These are phyloP conservation scores for Aspergillus cavernicola DNA, from an alignment of 495 filamentous ascomycete genomes.

Conservation along the genomic window DNA sequence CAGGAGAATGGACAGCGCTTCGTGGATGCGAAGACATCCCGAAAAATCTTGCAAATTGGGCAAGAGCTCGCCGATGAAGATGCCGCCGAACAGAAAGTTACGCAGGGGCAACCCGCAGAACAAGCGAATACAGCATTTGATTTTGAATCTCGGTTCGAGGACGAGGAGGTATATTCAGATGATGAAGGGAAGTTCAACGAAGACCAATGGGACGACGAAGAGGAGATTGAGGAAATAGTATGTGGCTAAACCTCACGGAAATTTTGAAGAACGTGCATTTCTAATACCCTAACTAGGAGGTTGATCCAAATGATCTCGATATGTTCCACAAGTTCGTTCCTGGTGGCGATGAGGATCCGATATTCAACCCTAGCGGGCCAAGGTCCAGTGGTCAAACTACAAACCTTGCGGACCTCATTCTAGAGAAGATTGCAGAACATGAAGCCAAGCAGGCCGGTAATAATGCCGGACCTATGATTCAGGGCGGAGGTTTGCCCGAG, in stretches of 20 bases:
- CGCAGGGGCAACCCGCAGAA: slow-evolving; percentile 20
- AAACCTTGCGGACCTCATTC: slow-evolving; percentile 85
- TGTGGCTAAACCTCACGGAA: slow-evolving; percentile 12
- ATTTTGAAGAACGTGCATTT: background rate
- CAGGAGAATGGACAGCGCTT: slow-evolving; percentile 63
- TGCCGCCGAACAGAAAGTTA: slow-evolving; percentile 43
- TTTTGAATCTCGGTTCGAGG: slow-evolving; percentile 57
- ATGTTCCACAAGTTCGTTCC: slow-evolving; percentile 87
- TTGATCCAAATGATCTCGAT: slow-evolving; percentile 85
- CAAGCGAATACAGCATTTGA: slow-evolving; percentile 59
- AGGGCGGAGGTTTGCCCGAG: slow-evolving; percentile 54
- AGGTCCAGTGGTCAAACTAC: slow-evolving; percentile 54
- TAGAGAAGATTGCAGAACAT: slow-evolving; percentile 89
- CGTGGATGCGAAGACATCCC: slow-evolving; percentile 80
- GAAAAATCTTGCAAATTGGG: slow-evolving; percentile 83
- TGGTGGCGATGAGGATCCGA: slow-evolving; percentile 46
- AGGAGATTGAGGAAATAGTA: slow-evolving; percentile 72
- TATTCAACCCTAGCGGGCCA: slow-evolving; percentile 45
- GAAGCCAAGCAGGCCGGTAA: slow-evolving; percentile 63
- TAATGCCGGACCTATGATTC: slow-evolving; percentile 32
- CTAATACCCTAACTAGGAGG: slow-evolving; percentile 48
- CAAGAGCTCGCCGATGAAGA: slow-evolving; percentile 79
- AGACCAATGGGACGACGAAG: slow-evolving; percentile 59
- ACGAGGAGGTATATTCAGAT: slow-evolving; percentile 50
- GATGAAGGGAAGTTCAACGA: slow-evolving; percentile 55